phyloP scores from a whole-genome alignment of 768 basidiomycete genomes.

The Phylloporus scabripes region DNA sequence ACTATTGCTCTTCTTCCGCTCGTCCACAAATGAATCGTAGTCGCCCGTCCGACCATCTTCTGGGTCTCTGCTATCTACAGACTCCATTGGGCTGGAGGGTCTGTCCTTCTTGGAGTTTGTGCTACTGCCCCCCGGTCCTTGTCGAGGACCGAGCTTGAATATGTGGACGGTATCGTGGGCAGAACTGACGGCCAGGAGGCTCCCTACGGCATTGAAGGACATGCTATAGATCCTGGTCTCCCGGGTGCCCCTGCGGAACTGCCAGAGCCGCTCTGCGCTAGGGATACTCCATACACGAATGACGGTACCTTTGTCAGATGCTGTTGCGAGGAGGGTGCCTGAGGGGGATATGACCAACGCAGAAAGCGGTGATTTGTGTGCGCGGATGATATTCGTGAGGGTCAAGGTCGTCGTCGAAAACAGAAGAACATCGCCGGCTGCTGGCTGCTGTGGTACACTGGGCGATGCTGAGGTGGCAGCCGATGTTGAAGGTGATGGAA shows the following conservation, averaged over 20 bases:
- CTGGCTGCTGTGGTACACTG: conserved; percentile 37
- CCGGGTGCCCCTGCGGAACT: conserved; percentile 88
- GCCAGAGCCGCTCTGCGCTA: conserved; percentile 88
- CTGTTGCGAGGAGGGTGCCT: conserved; percentile 88
- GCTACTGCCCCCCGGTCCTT: conserved; percentile 13
- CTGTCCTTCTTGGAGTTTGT: conserved; percentile 22
- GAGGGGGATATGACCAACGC: conserved; percentile 79
- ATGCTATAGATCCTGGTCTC: conserved; percentile 82
- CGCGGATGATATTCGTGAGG: conserved; percentile 93
- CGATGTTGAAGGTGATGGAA: conserved; percentile 73
- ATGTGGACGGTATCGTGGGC: conserved; percentile 97
- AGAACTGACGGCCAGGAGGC: conserved; percentile 83
- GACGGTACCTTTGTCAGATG: conserved; percentile 93
- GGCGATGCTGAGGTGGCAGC: conserved; percentile 37
- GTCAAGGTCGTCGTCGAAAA: conserved; percentile 92
- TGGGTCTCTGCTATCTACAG: conserved; percentile 59
- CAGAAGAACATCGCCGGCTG: conserved; percentile 82
- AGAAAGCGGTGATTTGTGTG: conserved; percentile 92
- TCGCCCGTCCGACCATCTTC: conserved; percentile 55
- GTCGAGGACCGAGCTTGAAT: conserved; percentile 69
- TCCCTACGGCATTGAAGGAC: conserved; percentile 78
- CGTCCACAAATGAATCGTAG: conserved; percentile 82
- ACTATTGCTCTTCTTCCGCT: conserved; percentile 54
- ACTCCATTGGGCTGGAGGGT: conserved; percentile 57
- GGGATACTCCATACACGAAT: conserved; percentile 93